A percentile compares a stretch with the other conserved stretches of the same genome.
Conservation (phyloP, 2,329 filamentous ascomycete species). For the Fusarium solani-melongenae region DNA sequence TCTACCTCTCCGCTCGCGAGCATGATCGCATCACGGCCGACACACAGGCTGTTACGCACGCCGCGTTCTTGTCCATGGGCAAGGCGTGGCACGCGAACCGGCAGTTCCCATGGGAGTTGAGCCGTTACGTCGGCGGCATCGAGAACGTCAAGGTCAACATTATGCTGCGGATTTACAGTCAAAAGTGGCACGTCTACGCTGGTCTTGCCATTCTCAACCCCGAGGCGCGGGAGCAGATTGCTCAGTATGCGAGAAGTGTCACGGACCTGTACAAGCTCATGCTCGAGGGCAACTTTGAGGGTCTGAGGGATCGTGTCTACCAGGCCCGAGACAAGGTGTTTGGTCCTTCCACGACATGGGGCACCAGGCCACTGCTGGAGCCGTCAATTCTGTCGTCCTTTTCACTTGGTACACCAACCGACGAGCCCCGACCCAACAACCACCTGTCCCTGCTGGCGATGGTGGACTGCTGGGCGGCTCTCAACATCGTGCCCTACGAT, state of each 20-base stretch:
- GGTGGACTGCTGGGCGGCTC: slow-evolving; percentile 97
- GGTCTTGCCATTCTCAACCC: slow-evolving; percentile 97
- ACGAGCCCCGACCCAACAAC: slow-evolving; percentile 81
- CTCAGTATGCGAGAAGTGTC: slow-evolving; percentile 91
- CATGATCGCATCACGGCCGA: slow-evolving; percentile 98
- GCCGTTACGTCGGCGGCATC: slow-evolving; percentile 95
- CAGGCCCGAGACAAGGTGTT: slow-evolving; percentile 76
- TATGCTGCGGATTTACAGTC: slow-evolving; percentile 94
- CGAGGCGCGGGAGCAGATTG: slow-evolving; percentile 89
- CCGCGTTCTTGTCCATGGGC: slow-evolving; percentile 96
- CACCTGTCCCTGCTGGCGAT: slow-evolving; percentile 94
- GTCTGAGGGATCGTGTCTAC: slow-evolving; percentile 78
- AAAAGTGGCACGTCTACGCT: slow-evolving; percentile 99
- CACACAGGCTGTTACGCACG: slow-evolving; percentile 97
- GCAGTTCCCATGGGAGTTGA: slow-evolving; percentile 96
- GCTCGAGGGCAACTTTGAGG: slow-evolving; percentile 83
- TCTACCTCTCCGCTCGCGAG: slow-evolving; percentile 85
- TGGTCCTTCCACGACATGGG: slow-evolving; percentile 72
- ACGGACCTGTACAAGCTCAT: slow-evolving; percentile 97
- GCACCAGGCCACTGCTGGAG: slow-evolving; percentile 76
- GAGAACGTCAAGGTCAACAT: slow-evolving; percentile 99
- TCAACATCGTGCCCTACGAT: slow-evolving; percentile 95
- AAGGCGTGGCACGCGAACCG: slow-evolving; percentile 96
- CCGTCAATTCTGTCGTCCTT: slow-evolving; percentile 91
- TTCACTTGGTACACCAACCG: slow-evolving; percentile 77